Evolutionary conservation across 208 protist genomes (phyloP).

Genomic region (Trichomonas vaginalis): DNA sequence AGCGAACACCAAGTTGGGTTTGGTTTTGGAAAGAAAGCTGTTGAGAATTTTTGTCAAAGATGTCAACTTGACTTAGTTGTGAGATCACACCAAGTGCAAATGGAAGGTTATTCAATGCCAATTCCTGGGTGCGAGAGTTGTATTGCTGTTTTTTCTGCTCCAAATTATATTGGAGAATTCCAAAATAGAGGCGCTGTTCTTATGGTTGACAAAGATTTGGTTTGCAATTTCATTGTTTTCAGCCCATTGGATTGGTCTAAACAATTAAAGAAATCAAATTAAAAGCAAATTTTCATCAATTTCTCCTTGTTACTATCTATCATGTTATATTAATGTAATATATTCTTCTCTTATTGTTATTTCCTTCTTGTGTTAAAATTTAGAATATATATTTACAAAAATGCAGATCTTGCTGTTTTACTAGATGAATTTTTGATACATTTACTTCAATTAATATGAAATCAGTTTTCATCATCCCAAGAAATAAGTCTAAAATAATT

Average conservation of each 20-base stretch:
- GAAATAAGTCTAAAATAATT: no score
- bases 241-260: neutral
- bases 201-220: neutral
- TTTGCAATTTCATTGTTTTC: slow-evolving; percentile 6
- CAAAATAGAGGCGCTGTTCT: neutral
- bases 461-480: no score
- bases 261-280: neutral
- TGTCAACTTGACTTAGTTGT: slow-evolving; percentile 95
- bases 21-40: slow-evolving; percentile 88
- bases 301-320: no score
- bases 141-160: neutral
- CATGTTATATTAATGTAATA: no score
- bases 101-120: slow-evolving; percentile 66
- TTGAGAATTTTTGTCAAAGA: slow-evolving; percentile 86
- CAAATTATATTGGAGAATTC: neutral
- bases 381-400: no score
- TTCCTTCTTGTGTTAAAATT: no score
- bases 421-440: no score
- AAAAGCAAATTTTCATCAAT: neutral
- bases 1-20: slow-evolving; percentile 94
- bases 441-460: no score
- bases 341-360: no score
- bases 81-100: slow-evolving; percentile 78
- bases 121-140: neutral
- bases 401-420: no score